Evolutionary conservation across 1,139 yeast genomes (phyloP).

Genomic region (Zhuliangozyma blackwelliae): DNA sequence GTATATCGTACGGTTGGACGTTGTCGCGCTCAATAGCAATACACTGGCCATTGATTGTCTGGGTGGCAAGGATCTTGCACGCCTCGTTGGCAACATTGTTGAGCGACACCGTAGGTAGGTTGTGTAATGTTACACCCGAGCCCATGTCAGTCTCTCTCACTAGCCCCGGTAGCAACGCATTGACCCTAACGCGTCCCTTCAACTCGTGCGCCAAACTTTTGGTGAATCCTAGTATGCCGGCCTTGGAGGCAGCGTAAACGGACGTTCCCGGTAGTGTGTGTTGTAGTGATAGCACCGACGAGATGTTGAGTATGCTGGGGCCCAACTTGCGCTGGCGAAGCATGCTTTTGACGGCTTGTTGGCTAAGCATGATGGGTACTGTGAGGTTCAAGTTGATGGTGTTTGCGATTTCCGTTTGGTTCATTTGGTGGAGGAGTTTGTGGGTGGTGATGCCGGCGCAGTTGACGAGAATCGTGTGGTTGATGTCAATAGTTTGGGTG

Average conservation of each 20-base stretch:
- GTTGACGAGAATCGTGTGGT: constrained; percentile 52
- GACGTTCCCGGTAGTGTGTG: constrained; percentile 55
- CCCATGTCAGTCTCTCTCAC: constrained; percentile 75
- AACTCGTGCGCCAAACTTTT: constrained; percentile 61
- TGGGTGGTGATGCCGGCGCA: constrained; percentile 81
- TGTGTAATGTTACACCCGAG: constrained; percentile 9
- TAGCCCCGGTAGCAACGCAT: constrained; percentile 70
- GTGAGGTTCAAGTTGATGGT: constrained; percentile 60
- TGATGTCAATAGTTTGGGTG: too few species aligned
- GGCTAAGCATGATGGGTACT: constrained; percentile 61
- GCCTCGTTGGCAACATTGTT: constrained; percentile 26
- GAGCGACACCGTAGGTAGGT: constrained; percentile 12
- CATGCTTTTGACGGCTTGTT: constrained; percentile 19
- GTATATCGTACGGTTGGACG: too few species aligned
- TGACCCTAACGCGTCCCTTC: constrained; percentile 49
- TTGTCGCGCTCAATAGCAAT: constrained; percentile 11
- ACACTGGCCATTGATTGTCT: constrained; percentile 38
- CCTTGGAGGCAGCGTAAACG: constrained; percentile 77
- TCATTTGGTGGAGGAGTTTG: constrained; percentile 46
- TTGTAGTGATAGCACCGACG: constrained; percentile 62
- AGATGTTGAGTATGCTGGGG: constrained; percentile 54
- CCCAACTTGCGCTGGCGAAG: constrained; percentile 2
- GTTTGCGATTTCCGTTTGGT: constrained; percentile 36
- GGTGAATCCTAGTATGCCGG: constrained; percentile 71
- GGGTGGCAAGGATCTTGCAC: constrained; percentile 25